Evolutionary conservation across 2,329 filamentous ascomycete genomes (phyloP), one percentile per base, ranked within the genome.

Genomic region (Aspergillus quadricinctus): DNA sequence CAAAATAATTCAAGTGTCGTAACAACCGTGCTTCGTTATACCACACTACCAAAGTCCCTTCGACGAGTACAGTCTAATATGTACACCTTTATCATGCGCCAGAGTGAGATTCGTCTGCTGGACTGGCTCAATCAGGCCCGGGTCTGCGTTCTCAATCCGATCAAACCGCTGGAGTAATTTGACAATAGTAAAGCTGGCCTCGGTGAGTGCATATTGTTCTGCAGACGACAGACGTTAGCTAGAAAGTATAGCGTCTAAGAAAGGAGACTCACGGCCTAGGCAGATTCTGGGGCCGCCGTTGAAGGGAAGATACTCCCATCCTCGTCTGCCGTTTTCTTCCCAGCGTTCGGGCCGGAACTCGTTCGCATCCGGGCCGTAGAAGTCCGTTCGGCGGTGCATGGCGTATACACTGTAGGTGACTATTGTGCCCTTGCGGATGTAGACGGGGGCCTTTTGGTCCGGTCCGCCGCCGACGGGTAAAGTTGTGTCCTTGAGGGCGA

Each of bases 381-480:
- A 65, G 48, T 81, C 78, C 3, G 67, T 71, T 17, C 88, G 83
- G 3, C 89, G 84, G 69, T 93, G 89, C 88, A 94, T 89, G 5
- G 83, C 75, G 50, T 90, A 81, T 0, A 88, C 80, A 41, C 80
- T 85, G 77, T 91, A 94, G 53, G 74, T 79, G 61, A 93, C 76
- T 8, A 82, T 72, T 0, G 83, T 84, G 63, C 86, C 83, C 69
- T 90, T 88, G 51, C 81, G 80, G 4, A 91, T 74, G 53, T 84
- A 83, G 2, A 93, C 65, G 0, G 88, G 88, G 46, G 81, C 76
- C 5, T 74, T 74, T 17, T 73, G 60, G 69, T 88, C 83, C 0
- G 81, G 78, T 0, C 88, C 88, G 54, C 87, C 88, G 55, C 88
- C 75, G 5, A 67, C 57, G 1, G 77, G 76, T 17, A 80, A 66